These are phyloP conservation scores for Salinomyces thailandicus DNA, from an alignment of 2,329 filamentous ascomycete genomes.

Conservation along the genomic window DNA sequence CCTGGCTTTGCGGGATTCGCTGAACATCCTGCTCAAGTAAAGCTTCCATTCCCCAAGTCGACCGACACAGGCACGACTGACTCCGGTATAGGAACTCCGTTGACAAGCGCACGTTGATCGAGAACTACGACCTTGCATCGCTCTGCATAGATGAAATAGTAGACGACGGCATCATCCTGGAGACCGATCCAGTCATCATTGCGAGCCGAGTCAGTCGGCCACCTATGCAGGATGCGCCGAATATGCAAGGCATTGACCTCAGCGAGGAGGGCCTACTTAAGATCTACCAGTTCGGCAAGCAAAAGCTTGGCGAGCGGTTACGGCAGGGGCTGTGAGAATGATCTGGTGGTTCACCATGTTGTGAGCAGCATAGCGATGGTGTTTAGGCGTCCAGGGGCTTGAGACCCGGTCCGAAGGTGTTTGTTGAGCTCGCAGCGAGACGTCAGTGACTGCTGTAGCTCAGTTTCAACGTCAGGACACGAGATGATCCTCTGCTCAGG, in stretches of 20 bases:
- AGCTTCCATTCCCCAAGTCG: slow-evolving; percentile 22
- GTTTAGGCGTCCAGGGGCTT: no score
- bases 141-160: slow-evolving; percentile 92
- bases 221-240: slow-evolving; percentile 75
- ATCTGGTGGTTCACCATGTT: no score
- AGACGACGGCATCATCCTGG: slow-evolving; percentile 90
- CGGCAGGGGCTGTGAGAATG: slow-evolving; percentile 73
- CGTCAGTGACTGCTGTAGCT: no score
- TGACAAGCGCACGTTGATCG: slow-evolving; percentile 93
- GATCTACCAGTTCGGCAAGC: slow-evolving; percentile 85
- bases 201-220: slow-evolving; percentile 86
- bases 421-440: no score
- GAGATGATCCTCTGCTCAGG: no score
- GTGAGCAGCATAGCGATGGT: no score
- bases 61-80: slow-evolving; percentile 8
- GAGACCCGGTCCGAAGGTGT: no score
- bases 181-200: slow-evolving; percentile 92
- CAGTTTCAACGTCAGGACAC: no score
- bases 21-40: slow-evolving; percentile 91
- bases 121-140: slow-evolving; percentile 95
- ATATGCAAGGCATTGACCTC: slow-evolving; percentile 86
- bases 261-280: slow-evolving; percentile 94
- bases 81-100: slow-evolving; percentile 63
- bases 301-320: slow-evolving; percentile 81
- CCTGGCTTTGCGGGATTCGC: slow-evolving; percentile 75